Base-by-base conservation (phyloP, 116 monocot species). In the Cymodocea nodosa region DNA sequence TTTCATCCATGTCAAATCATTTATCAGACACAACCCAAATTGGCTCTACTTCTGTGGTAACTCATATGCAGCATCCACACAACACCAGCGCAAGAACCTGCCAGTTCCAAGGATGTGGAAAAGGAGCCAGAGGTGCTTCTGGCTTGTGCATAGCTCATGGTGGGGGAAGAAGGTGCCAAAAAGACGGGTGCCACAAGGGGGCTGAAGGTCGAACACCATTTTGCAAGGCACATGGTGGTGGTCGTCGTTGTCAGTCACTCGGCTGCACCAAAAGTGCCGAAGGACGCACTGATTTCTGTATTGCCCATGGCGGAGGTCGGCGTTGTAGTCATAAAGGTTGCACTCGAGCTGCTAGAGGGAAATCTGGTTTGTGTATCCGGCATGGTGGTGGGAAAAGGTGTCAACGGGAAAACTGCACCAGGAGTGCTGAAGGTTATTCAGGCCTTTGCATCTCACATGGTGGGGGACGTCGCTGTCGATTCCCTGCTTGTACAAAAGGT, bases 251-350 rank as follows among this genome's bases (percentile, higher is more conserved):
- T 58, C 68, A 88, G 50, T 68, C 77, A 37, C 77, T 93, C 4
- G 93, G 93, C 4, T 93, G 93, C 71, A 93, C 88, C 20, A 93
- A 93, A 68, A 81, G 81, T 49, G 92, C 92, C 2, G 92, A 92
- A 72, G 93, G 93, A 16, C 81, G 79, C 78, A 93, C 88, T 4
- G 83, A 88, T n/a, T 83, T 68, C 48, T 93, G 93, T 63, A 93
- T 93, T 23, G 83, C 88, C 15, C 88, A 88, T 39, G 93, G 93
- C 22, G 93, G 88, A 2, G 93, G 93, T 5, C 76, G 71, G 0
- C 68, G 93, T 11, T 93, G 93, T 60, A 75, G 81, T 5, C 75
- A 83, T 22, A 54, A n/a, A 1, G 83, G 75, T 1, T 93, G 93
- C 77, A 63, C 59, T 37, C 88, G 79, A 54, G 93, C 88, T 1